Evolutionary conservation across 495 filamentous ascomycete genomes (phyloP).

Genomic region (Aspergillus egyptiacus): DNA sequence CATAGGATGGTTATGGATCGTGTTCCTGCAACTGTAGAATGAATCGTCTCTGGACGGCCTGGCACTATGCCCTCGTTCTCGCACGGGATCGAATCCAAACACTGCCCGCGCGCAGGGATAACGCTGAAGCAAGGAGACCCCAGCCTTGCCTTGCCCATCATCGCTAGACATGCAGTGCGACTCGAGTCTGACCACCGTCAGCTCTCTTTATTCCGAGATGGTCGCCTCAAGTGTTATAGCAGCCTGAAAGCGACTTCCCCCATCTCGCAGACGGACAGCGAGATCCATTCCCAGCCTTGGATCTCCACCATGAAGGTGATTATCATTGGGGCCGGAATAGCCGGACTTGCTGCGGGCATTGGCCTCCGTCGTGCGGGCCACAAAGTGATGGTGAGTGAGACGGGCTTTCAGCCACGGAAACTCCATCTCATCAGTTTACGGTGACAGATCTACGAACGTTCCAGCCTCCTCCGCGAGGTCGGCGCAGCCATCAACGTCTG

Average conservation of each 20-base stretch:
- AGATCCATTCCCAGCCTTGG: too few relatives aligned
- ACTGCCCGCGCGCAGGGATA: too few relatives aligned
- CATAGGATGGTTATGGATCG: background rate
- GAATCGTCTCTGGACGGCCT: too few relatives aligned
- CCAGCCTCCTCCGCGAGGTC: slow-evolving; percentile 4
- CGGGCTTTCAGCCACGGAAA: too few relatives aligned
- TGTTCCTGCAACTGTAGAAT: too few relatives aligned
- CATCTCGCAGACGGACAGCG: too few relatives aligned
- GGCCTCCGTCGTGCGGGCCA: slow-evolving; percentile 5
- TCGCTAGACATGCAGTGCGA: background rate
- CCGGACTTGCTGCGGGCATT: background rate
- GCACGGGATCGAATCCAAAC: too few relatives aligned
- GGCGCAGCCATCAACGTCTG: slow-evolving; percentile 9
- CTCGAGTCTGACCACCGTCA: background rate
- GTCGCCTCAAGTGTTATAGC: too few relatives aligned
- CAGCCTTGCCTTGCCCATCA: background rate
- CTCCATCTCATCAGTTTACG: background rate
- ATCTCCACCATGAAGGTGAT: slow-evolving; percentile 4
- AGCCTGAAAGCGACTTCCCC: too few relatives aligned
- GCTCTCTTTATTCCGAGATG: too few relatives aligned
- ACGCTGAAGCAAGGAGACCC: background rate
- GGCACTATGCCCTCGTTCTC: too few relatives aligned
- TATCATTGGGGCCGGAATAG: slow-evolving; percentile 6
- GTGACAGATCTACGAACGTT: slow-evolving; percentile 4
- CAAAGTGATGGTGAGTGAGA: background rate